Percentiles rank a stretch among this genome's conserved stretches.
Conservation (phyloP, 2,329 filamentous ascomycete genomes). For the Nigrospora sphaerica region DNA sequence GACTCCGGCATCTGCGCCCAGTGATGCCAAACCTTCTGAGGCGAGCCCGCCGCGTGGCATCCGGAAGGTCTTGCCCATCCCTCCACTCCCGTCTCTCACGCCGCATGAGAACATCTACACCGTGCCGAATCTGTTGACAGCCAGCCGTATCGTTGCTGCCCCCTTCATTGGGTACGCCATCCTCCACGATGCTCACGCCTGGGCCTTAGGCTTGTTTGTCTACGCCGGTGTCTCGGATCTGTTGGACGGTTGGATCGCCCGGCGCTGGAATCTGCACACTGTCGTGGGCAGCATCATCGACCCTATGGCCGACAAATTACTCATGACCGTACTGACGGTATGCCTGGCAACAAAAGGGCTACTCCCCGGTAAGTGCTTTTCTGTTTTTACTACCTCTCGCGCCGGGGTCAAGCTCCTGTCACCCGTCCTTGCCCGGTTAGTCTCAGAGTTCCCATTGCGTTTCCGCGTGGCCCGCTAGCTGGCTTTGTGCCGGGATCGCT, state of each 20-base stretch:
- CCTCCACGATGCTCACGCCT: conserved; percentile 70
- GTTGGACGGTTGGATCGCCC: conserved; percentile 89
- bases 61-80: conserved; percentile 22
- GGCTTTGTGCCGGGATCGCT: no score
- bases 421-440: neutral
- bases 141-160: conserved; percentile 75
- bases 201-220: conserved; percentile 78
- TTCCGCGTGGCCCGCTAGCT: no score
- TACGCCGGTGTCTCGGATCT: conserved; percentile 90
- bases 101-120: conserved; percentile 91
- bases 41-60: conserved; percentile 6
- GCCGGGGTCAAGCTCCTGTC: neutral
- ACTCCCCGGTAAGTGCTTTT: conserved; percentile 58
- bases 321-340: conserved; percentile 90
- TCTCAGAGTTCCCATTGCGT: neutral
- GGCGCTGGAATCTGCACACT: conserved; percentile 80
- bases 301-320: conserved; percentile 91
- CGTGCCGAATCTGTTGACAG: conserved; percentile 87
- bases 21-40: neutral
- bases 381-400: conserved; percentile 1
- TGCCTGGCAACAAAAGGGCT: conserved; percentile 77
- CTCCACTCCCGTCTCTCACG: conserved; percentile 19
- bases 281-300: conserved; percentile 93
- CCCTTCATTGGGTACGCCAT: conserved; percentile 86
- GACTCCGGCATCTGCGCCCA: neutral